Evolutionary conservation across 2,329 filamentous ascomycete genomes (phyloP), one percentile per base, ranked within the genome.

Genomic region (Emergomyces orientalis): DNA sequence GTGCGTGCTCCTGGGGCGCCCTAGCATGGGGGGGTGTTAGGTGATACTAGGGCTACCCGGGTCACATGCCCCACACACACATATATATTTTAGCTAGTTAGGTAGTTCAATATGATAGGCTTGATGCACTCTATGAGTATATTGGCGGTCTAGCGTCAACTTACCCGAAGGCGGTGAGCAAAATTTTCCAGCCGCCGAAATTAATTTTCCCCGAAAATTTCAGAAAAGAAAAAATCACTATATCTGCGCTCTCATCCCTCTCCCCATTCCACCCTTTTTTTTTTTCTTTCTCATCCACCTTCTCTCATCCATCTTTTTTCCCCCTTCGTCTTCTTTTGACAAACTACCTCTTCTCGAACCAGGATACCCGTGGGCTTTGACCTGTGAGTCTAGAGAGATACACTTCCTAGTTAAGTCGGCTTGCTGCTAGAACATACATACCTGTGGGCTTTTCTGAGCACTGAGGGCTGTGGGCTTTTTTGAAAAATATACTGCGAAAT

Each of bases 381-480:
- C 63, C 58, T 65, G 63, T 70, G 70, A 72, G 69, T 72, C 71
- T 70, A 65, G 67, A 72, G 68, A 67, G 71, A 68, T 68, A 71
- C 70, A 14, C 11, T 71, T 71, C 72, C 74, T 73, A 70, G 71
- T 71, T 71, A 70, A n/a, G n/a, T n/a, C n/a, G 72, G 64, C 59
- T 66, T 62, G 27, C 61, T 64, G 49, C 49, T 43, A 58, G 55
- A 41, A 58, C 37, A 25, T 43, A 41, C 55, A 25, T 58, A 34
- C 65, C 68, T 72, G 74, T 72, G 74, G 73, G 73, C 69, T 75
- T 70, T 54, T 71, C 63, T 71, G 74, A 75, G 73, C 74, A 73
- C 74, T 75, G 74, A 74, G 74, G 75, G 75, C 74, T 77, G 69
- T 74, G 70, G 70, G 66, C 41, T 45, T n/a, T 49, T 59, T 3